phyloP scores from a whole-genome alignment of 139 green algal species.

The Closterium sp. region DNA sequence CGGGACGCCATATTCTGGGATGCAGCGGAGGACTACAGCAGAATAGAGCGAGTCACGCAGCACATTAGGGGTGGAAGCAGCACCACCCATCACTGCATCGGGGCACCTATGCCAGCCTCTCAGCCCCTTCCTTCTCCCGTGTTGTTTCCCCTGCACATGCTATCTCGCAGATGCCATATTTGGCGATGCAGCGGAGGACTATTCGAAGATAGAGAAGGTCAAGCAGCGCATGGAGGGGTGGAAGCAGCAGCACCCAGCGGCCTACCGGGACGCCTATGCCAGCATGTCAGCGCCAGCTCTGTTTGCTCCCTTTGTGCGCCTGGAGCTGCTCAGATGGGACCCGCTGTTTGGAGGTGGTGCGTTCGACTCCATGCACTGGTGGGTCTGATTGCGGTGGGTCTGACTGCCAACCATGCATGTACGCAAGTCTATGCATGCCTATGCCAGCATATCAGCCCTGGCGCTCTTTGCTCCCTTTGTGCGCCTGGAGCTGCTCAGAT shows the following conservation, averaged over 20 bases:
- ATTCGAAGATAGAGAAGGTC: conserved; percentile 61
- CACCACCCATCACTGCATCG: conserved; percentile 56
- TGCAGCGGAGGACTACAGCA: conserved; percentile 72
- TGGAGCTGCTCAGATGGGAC: conserved; percentile 90
- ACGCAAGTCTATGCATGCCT: too few species aligned
- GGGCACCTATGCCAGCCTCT: not conserved
- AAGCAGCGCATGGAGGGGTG: conserved; percentile 68
- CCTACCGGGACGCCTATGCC: conserved; percentile 82
- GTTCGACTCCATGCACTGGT: conserved; percentile 25
- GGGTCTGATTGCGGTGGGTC: too few species aligned
- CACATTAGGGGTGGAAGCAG: conserved; percentile 69
- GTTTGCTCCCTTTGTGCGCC: conserved; percentile 88
- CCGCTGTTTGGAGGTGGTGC: conserved; percentile 62
- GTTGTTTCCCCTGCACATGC: conserved; percentile 42
- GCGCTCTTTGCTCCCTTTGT: conserved; percentile 91
- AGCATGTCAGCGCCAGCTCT: conserved; percentile 73
- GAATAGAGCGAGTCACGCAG: conserved; percentile 64
- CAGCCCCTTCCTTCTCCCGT: conserved; percentile 55
- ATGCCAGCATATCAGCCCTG: conserved; percentile 74
- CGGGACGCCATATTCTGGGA: conserved; percentile 73
- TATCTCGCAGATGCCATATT: conserved; percentile 69
- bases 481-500: conserved; percentile 82
- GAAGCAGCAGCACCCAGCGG: conserved; percentile 63
- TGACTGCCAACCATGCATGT: too few species aligned
- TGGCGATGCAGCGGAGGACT: conserved; percentile 79